Percentiles rank a stretch among this genome's conserved stretches.
Conservation (phyloP, 129 eudicot species). For the Logfia minima region DNA sequence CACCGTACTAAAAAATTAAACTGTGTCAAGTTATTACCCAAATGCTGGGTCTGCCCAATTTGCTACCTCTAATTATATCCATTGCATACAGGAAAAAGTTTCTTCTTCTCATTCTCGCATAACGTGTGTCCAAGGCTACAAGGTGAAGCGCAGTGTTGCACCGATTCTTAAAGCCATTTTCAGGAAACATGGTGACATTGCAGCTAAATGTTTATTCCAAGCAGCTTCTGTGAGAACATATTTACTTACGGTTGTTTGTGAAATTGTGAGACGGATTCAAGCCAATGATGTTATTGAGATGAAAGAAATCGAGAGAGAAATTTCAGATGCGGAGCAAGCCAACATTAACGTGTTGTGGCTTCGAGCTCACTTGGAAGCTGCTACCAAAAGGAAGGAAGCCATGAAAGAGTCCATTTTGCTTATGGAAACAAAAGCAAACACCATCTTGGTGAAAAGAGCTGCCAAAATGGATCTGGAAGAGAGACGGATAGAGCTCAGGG, state of each 20-base stretch:
- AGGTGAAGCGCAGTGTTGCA: constrained; percentile 33
- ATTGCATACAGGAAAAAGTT: neutral
- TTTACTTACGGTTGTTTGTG: constrained; percentile 25
- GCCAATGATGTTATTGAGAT: neutral
- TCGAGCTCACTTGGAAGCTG: neutral
- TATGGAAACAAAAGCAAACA: constrained; percentile 9
- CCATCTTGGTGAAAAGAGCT: constrained; percentile 15
- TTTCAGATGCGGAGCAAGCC: constrained; percentile 27
- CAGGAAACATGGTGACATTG: constrained; percentile 35
- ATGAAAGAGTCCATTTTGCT: neutral
- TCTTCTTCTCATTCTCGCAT: neutral
- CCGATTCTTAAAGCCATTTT: constrained; percentile 36
- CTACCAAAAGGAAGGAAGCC: constrained; percentile 6
- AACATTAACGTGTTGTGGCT: constrained; percentile 31
- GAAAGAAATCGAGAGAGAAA: constrained; percentile 11
- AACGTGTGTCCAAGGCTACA: constrained; percentile 30
- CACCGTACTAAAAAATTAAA: no score
- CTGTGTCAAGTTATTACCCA: no score
- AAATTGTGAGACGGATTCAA: constrained; percentile 14
- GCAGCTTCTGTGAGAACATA: constrained; percentile 23
- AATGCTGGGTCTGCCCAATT: no score
- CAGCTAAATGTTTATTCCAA: constrained; percentile 17
- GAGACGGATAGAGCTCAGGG: constrained; percentile 23
- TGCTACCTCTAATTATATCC: neutral
- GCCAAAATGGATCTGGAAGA: constrained; percentile 34